phyloP scores from a whole-genome alignment of 202 grass and related monocot species.

The Hordeum pubiflorum region DNA sequence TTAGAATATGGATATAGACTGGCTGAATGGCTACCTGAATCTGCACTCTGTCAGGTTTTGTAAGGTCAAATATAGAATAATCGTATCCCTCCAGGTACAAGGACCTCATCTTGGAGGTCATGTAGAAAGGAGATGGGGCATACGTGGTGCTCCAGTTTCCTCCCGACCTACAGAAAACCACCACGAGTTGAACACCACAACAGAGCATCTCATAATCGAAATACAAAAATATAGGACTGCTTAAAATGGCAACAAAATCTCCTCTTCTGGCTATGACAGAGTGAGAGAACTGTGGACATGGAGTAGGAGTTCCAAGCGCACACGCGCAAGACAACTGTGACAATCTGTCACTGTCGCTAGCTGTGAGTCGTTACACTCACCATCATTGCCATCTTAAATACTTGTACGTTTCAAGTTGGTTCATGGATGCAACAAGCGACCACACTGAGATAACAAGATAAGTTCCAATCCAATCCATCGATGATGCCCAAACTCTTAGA shows the following conservation, averaged over 20 bases:
- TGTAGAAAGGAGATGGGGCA: slow-evolving; percentile 88
- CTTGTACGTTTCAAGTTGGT: slow-evolving; percentile 1
- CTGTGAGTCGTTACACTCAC: neutral
- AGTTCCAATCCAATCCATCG: neutral
- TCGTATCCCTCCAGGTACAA: slow-evolving; percentile 82
- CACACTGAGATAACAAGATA: neutral
- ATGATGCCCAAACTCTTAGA: neutral
- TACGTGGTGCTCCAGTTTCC: slow-evolving; percentile 94
- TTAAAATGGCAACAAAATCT: too few relatives aligned
- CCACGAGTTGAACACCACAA: neutral
- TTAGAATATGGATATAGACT: neutral
- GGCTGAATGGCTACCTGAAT: slow-evolving; percentile 56
- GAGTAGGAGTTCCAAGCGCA: slow-evolving; percentile 9
- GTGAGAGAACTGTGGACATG: neutral
- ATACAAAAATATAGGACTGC: neutral
- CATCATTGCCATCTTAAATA: neutral
- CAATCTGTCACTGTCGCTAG: neutral
- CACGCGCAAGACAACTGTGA: slow-evolving; percentile 3
- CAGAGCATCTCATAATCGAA: neutral
- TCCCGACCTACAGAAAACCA: slow-evolving; percentile 51
- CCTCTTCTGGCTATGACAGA: neutral
- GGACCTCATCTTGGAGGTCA: slow-evolving; percentile 95
- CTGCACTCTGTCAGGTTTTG: slow-evolving; percentile 73
- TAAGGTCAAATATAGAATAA: slow-evolving; percentile 91
- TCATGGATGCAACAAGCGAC: too few relatives aligned